A percentile compares a stretch with the other conserved stretches of the same genome.
Conservation (phyloP, 257 asterid genomes). For the Lycium ferocissimum region DNA sequence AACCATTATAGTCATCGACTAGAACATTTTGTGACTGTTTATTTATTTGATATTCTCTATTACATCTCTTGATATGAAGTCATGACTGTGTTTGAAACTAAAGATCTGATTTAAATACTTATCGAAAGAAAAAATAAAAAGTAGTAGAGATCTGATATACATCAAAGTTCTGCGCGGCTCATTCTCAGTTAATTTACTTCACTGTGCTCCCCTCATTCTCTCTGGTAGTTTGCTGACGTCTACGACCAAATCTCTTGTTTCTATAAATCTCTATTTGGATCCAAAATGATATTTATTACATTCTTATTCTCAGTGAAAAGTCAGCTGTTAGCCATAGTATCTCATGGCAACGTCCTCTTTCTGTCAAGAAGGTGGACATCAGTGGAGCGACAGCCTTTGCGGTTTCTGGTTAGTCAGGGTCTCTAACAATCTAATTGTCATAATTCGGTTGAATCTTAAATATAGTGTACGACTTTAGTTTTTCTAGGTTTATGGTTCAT, state of each 20-base stretch:
- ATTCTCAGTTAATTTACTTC: neutral
- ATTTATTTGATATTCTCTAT: neutral
- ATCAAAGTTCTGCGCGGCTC: constrained; percentile 5
- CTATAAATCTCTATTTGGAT: neutral
- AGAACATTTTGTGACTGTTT: neutral
- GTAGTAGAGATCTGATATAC: neutral
- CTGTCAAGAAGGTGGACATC: constrained; percentile 74
- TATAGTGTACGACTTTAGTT: neutral
- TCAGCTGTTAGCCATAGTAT: constrained; percentile 89
- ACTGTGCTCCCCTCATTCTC: neutral
- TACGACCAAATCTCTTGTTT: neutral
- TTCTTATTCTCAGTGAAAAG: constrained; percentile 59
- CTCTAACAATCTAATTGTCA: neutral
- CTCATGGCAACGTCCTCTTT: constrained; percentile 64
- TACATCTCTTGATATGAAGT: neutral
- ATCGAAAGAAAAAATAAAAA: neutral
- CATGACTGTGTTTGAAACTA: neutral
- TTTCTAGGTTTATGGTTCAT: neutral
- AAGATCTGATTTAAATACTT: neutral
- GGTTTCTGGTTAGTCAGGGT: constrained; percentile 70
- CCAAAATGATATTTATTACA: neutral
- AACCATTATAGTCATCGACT: neutral
- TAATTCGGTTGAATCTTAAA: neutral
- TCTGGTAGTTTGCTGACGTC: neutral
- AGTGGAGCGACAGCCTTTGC: constrained; percentile 82